Percentiles rank a stretch among this genome's conserved stretches.
Conservation (phyloP, 345 rosid species). For the Hirschfeldia incana region DNA sequence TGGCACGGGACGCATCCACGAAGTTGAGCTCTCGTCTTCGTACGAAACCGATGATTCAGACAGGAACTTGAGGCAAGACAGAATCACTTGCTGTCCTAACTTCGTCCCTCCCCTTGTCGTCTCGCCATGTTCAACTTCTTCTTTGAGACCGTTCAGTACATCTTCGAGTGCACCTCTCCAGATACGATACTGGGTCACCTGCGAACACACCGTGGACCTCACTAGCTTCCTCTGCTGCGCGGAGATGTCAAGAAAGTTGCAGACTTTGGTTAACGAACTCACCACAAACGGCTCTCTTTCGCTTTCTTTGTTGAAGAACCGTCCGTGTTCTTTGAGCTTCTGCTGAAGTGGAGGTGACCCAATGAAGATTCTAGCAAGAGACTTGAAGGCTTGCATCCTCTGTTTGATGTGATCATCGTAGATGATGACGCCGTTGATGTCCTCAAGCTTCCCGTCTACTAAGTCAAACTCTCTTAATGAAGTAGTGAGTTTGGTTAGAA, state of each 20-base stretch:
- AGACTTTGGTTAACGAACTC: slow-evolving; percentile 56
- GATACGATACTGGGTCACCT: slow-evolving; percentile 70
- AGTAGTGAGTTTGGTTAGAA: slow-evolving; percentile 47
- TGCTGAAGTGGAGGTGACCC: slow-evolving; percentile 64
- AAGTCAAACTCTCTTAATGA: slow-evolving; percentile 51
- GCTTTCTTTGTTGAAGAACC: slow-evolving; percentile 40
- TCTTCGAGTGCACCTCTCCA: slow-evolving; percentile 68
- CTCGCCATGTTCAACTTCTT: slow-evolving; percentile 48
- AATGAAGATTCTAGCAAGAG: slow-evolving; percentile 59
- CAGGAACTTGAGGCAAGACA: slow-evolving; percentile 61
- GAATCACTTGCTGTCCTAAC: slow-evolving; percentile 66
- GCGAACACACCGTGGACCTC: slow-evolving; percentile 56
- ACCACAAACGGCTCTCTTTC: slow-evolving; percentile 62
- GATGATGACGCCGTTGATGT: slow-evolving; percentile 48
- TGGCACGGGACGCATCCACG: slow-evolving; percentile 74
- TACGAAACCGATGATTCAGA: slow-evolving; percentile 45
- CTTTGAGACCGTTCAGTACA: slow-evolving; percentile 55
- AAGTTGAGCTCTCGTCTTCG: slow-evolving; percentile 46
- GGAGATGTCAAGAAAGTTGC: slow-evolving; percentile 57
- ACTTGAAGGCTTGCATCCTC: slow-evolving; percentile 58
- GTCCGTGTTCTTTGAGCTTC: slow-evolving; percentile 34
- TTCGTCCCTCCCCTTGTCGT: slow-evolving; percentile 46
- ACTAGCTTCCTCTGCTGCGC: slow-evolving; percentile 75
- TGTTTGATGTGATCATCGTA: slow-evolving; percentile 44
- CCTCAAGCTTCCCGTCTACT: slow-evolving; percentile 55